Conservation (phyloP, 1,139 yeast species). For the Pneumocystis canis region DNA sequence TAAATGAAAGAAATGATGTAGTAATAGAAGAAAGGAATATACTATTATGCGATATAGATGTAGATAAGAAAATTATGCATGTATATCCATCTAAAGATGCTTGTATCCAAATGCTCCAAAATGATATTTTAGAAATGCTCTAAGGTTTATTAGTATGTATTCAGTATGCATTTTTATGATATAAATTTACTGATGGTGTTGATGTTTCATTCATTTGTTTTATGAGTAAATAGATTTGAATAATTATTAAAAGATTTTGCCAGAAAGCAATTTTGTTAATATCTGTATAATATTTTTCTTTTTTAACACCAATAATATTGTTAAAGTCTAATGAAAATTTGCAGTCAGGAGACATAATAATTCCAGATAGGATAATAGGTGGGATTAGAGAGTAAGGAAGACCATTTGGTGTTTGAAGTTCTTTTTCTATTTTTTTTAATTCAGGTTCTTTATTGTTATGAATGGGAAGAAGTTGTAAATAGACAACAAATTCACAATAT, state of each 20-base stretch:
- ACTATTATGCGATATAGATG: constrained; percentile 41
- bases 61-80: constrained; percentile 45
- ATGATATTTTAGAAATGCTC: constrained; percentile 36
- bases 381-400: neutral
- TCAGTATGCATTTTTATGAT: neutral
- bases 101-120: constrained; percentile 43
- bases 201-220: neutral
- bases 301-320: neutral
- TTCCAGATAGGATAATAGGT: neutral
- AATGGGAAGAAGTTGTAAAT: neutral
- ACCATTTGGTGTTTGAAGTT: neutral
- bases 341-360: neutral
- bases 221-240: neutral
- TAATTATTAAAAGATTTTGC: neutral
- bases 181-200: neutral
- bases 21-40: constrained; percentile 55
- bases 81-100: constrained; percentile 54
- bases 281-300: neutral
- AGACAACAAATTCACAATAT: neutral
- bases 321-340: neutral
- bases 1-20: constrained; percentile 53
- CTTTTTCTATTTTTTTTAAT: neutral
- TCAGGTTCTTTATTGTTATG: neutral
- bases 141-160: neutral
- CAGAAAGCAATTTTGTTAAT: neutral